A percentile compares a stretch with the other conserved stretches of the same genome.
Evolutionary conservation across 2,329 filamentous ascomycete species (phyloP).

Genomic region (Aspergillus floridensis): DNA sequence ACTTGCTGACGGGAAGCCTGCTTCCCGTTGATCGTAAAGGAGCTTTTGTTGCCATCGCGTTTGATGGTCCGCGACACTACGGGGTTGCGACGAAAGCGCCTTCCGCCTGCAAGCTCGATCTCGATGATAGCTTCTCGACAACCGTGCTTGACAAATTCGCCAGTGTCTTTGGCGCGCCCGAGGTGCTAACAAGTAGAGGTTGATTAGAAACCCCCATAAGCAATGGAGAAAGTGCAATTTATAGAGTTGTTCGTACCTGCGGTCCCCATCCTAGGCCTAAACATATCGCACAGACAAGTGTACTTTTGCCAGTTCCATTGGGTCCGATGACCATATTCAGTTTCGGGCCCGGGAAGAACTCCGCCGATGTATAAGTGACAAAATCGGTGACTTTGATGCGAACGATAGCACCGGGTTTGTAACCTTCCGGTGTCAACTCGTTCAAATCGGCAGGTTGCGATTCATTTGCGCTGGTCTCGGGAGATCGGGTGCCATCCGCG

Average conservation of each 20-base stretch:
- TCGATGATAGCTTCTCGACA: constrained; percentile 75
- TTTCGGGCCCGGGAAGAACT: constrained; percentile 86
- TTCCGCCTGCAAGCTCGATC: constrained; percentile 74
- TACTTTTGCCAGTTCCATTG: constrained; percentile 98
- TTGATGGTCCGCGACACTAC: constrained; percentile 74
- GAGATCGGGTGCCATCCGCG: background rate
- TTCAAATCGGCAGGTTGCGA: constrained; percentile 6
- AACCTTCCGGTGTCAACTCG: constrained; percentile 22
- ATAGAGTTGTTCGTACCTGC: constrained; percentile 42
- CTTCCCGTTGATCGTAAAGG: constrained; percentile 74
- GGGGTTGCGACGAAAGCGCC: constrained; percentile 60
- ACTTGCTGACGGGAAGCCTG: constrained; percentile 62
- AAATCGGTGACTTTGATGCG: constrained; percentile 84
- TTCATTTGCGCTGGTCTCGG: background rate
- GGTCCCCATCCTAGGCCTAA: constrained; percentile 83
- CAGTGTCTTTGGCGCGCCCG: constrained; percentile 77
- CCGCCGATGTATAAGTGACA: constrained; percentile 88
- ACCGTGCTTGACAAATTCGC: constrained; percentile 92
- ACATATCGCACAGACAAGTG: constrained; percentile 93
- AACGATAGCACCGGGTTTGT: constrained; percentile 75
- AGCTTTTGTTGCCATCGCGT: constrained; percentile 74
- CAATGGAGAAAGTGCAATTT: background rate
- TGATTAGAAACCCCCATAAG: background rate
- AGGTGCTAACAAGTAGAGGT: constrained; percentile 55
- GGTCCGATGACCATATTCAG: constrained; percentile 98